A percentile compares a stretch with the other conserved stretches of the same genome.
phyloP scores from a whole-genome alignment of 106 monocot species.

The Dendrobium chrysotoxum region DNA sequence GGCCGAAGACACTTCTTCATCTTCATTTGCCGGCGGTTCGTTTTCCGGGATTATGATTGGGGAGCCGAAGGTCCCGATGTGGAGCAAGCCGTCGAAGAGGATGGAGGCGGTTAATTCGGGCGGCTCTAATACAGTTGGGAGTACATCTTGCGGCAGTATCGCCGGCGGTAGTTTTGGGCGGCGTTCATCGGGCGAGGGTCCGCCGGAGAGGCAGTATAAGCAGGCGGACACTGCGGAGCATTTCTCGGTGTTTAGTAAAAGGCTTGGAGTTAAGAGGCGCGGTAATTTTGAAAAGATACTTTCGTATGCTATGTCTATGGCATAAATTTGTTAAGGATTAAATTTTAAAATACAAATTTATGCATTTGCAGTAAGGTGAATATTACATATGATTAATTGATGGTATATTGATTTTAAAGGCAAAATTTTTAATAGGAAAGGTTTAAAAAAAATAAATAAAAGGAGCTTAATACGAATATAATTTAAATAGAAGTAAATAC shows the following conservation, averaged over 20 bases:
- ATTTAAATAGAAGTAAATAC: too few relatives aligned
- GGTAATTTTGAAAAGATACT: too few relatives aligned
- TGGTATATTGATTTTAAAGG: too few relatives aligned
- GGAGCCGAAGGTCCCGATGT: constrained; percentile 3
- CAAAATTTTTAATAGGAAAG: too few relatives aligned
- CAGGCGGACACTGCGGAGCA: not conserved
- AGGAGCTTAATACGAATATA: too few relatives aligned
- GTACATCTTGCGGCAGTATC: not conserved
- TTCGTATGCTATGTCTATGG: not conserved
- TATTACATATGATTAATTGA: too few relatives aligned
- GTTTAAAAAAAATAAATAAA: too few relatives aligned
- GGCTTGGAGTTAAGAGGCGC: too few relatives aligned
- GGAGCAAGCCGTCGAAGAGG: not conserved
- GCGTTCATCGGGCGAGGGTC: not conserved
- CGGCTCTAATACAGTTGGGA: not conserved
- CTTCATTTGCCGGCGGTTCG: not conserved
- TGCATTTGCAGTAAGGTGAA: too few relatives aligned
- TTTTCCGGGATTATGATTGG: not conserved
- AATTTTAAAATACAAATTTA: too few relatives aligned
- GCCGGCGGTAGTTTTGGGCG: not conserved
- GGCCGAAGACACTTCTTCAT: not conserved
- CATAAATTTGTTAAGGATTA: not conserved
- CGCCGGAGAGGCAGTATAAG: not conserved
- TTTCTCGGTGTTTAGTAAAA: too few relatives aligned
- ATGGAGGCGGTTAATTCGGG: not conserved